phyloP scores from a whole-genome alignment of 169 alveolate species.

The Plasmodium fragile region DNA sequence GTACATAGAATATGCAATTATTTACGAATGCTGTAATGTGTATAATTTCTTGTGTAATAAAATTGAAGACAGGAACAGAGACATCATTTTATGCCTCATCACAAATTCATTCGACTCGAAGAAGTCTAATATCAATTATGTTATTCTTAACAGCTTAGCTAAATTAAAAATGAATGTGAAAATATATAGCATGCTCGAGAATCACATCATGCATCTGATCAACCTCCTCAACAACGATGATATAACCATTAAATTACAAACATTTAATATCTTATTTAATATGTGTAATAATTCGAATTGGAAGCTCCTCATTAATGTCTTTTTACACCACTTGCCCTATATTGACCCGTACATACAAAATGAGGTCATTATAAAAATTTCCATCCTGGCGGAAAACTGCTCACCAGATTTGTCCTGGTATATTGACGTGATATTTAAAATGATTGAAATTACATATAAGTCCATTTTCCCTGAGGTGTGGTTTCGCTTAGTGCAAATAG shows the following conservation, averaged over 20 bases:
- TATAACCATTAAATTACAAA: slow-evolving; percentile 92
- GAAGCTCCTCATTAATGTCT: slow-evolving; percentile 91
- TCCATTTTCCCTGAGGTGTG: slow-evolving; percentile 91
- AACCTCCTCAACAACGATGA: slow-evolving; percentile 89
- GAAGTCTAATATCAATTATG: slow-evolving; percentile 68
- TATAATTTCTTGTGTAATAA: slow-evolving; percentile 32
- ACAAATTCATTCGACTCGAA: slow-evolving; percentile 61
- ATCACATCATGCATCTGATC: slow-evolving; percentile 86
- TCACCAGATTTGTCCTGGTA: slow-evolving; percentile 93
- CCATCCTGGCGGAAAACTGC: slow-evolving; percentile 91
- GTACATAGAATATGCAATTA: slow-evolving; percentile 58
- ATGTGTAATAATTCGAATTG: slow-evolving; percentile 92
- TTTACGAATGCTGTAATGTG: slow-evolving; percentile 59
- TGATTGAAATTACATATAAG: slow-evolving; percentile 93
- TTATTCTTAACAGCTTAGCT: slow-evolving; percentile 22
- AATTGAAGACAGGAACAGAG: slow-evolving; percentile 59
- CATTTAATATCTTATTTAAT: slow-evolving; percentile 90
- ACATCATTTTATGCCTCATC: slow-evolving; percentile 45
- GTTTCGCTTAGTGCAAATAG: slow-evolving; percentile 78
- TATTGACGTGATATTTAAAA: slow-evolving; percentile 93
- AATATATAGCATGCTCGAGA: slow-evolving; percentile 79
- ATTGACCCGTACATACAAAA: slow-evolving; percentile 93
- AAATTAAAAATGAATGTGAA: slow-evolving; percentile 42
- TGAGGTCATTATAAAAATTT: slow-evolving; percentile 92
- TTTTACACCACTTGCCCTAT: slow-evolving; percentile 90